Evolutionary conservation across 2,329 filamentous ascomycete genomes (phyloP).

Genomic region (Geosmithia putterillii): DNA sequence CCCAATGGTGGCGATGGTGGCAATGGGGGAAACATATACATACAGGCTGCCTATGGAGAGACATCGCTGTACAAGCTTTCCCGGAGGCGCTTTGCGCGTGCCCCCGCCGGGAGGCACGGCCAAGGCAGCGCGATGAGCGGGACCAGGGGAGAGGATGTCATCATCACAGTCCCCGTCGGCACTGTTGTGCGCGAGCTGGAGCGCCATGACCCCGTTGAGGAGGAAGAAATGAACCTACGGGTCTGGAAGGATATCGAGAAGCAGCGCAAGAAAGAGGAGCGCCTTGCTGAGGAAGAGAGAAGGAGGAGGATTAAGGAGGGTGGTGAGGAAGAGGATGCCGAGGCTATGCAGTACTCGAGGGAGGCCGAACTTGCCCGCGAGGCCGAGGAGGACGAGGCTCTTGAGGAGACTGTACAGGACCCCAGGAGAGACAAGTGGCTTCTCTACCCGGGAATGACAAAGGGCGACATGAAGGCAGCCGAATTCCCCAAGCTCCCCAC

Average conservation of each 20-base stretch:
- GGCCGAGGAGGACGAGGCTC: constrained; percentile 7
- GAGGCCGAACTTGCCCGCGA: background rate
- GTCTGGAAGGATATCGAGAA: constrained; percentile 19
- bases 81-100: constrained; percentile 60
- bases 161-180: constrained; percentile 85
- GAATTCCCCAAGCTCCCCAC: constrained; percentile 37
- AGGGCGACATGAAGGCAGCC: constrained; percentile 50
- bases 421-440: constrained; percentile 63
- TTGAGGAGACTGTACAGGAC: constrained; percentile 22
- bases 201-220: constrained; percentile 62
- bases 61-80: constrained; percentile 89
- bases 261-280: constrained; percentile 15
- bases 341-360: background rate
- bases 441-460: constrained; percentile 66
- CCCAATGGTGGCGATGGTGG: constrained; percentile 93
- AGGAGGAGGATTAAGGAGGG: constrained; percentile 4
- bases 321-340: constrained; percentile 11
- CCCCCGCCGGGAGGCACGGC: constrained; percentile 64
- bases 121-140: constrained; percentile 65
- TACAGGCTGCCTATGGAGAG: constrained; percentile 83
- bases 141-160: constrained; percentile 70
- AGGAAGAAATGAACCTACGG: constrained; percentile 36
- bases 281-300: constrained; percentile 20
- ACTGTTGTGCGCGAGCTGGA: constrained; percentile 79
- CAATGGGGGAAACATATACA: constrained; percentile 82